These are phyloP conservation scores for Cytospora paraplurivora DNA, from an alignment of 2,329 filamentous ascomycete genomes.

Conservation along the genomic window DNA sequence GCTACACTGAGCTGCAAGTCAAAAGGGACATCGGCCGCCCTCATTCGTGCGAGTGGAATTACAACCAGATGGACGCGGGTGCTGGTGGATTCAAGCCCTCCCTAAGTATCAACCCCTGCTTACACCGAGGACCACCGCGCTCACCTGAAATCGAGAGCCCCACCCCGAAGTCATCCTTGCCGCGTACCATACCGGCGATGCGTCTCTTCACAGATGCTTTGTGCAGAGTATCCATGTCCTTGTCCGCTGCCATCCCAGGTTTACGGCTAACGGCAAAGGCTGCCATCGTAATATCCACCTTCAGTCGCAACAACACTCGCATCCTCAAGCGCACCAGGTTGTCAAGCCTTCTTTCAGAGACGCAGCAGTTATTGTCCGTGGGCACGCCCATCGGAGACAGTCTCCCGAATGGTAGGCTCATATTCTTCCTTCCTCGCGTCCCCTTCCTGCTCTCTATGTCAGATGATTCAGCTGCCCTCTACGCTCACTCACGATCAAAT, in stretches of 20 bases:
- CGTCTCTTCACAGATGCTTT: conserved; percentile 17
- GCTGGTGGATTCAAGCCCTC: conserved; percentile 20
- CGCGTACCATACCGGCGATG: conserved; percentile 12
- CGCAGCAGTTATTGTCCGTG: background rate
- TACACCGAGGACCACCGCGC: conserved; percentile 22
- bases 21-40: conserved; percentile 23
- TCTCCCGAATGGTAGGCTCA: background rate
- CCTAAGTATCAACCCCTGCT: conserved; percentile 18
- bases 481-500: conserved; percentile 3
- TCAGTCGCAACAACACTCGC: background rate
- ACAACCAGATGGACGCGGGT: conserved; percentile 21
- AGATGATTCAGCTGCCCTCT: background rate
- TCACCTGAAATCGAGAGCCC: conserved; percentile 27
- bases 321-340: background rate
- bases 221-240: conserved; percentile 16
- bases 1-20: conserved; percentile 25
- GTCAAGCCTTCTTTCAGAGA: background rate
- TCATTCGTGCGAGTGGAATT: conserved; percentile 27
- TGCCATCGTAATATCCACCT: conserved; percentile 10
- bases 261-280: conserved; percentile 18
- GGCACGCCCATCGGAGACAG: background rate
- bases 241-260: conserved; percentile 16
- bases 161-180: conserved; percentile 14
- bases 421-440: conserved; percentile 5
- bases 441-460: background rate